A percentile compares a stretch with the other conserved stretches of the same genome.
Evolutionary conservation across 768 basidiomycete species (phyloP).

Genomic region (Suillus hirtellus): DNA sequence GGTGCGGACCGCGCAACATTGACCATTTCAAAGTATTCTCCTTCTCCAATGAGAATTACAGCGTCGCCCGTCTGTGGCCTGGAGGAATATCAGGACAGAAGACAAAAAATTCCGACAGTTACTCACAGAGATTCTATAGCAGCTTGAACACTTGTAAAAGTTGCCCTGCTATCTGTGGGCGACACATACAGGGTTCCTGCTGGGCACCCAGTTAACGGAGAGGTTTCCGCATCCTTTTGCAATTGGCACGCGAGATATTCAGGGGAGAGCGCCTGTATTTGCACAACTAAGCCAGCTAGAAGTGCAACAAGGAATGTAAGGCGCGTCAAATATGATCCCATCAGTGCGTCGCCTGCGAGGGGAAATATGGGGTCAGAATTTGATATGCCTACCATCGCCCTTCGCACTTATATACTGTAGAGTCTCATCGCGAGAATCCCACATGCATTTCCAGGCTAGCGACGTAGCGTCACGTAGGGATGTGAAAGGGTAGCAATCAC

Average conservation of each 20-base stretch:
- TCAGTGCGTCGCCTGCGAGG: neutral
- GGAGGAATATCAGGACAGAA: neutral
- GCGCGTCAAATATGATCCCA: neutral
- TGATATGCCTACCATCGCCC: neutral
- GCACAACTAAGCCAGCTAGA: conserved; percentile 6
- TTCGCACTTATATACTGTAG: neutral
- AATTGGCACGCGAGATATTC: conserved; percentile 51
- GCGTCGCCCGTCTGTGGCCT: conserved; percentile 45
- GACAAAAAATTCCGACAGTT: neutral
- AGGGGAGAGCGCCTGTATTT: conserved; percentile 43
- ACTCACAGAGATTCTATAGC: conserved; percentile 57
- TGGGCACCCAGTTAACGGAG: conserved; percentile 55
- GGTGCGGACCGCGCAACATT: conserved; percentile 56
- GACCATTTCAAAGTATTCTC: conserved; percentile 60
- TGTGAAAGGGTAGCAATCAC: neutral
- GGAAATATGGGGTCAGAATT: neutral
- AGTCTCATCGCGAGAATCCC: neutral
- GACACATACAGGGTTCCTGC: conserved; percentile 63
- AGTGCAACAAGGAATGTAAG: conserved; percentile 5
- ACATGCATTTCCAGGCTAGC: neutral
- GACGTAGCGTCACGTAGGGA: neutral
- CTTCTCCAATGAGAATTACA: conserved; percentile 55
- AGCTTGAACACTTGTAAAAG: conserved; percentile 52
- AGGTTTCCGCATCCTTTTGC: conserved; percentile 41
- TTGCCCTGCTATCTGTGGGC: conserved; percentile 42